Conservation (phyloP, 139 green algal genomes). For the Zygnema circumcarinatum region DNA sequence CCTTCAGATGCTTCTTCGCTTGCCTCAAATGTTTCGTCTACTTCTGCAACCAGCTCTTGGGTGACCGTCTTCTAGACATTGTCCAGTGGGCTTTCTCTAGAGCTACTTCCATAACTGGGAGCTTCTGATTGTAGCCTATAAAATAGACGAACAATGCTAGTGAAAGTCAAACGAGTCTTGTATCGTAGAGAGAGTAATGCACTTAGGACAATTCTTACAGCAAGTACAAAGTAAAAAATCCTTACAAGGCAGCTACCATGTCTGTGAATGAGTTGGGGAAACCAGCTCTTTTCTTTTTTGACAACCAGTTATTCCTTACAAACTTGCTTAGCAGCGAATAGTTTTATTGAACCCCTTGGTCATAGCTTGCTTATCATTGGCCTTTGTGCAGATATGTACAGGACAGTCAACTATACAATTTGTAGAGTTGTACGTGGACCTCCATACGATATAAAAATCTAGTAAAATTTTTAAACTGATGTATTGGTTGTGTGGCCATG, state of each 20-base stretch:
- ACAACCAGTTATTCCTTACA: constrained; percentile 1
- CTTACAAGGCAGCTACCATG: no score
- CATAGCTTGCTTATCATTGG: not conserved
- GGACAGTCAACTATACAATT: not conserved
- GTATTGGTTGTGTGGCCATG: no score
- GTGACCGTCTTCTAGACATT: not conserved
- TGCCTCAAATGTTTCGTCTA: no score
- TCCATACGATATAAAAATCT: no score
- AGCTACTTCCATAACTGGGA: not conserved
- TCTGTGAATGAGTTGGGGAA: no score
- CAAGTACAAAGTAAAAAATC: no score
- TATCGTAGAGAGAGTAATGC: not conserved
- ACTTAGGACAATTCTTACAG: no score
- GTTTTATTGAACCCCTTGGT: not conserved
- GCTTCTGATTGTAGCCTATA: not conserved
- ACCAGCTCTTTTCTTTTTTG: no score
- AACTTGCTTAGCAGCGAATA: no score
- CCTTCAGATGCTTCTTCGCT: not conserved
- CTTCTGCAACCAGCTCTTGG: no score
- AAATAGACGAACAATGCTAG: not conserved
- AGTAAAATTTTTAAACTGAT: no score
- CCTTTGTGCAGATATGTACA: not conserved
- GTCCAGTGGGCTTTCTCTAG: not conserved
- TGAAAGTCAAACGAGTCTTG: not conserved
- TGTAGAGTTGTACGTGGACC: not conserved